Evolutionary conservation across 2,329 filamentous ascomycete species (phyloP).

Genomic region (Fusarium pseudocircinatum): DNA sequence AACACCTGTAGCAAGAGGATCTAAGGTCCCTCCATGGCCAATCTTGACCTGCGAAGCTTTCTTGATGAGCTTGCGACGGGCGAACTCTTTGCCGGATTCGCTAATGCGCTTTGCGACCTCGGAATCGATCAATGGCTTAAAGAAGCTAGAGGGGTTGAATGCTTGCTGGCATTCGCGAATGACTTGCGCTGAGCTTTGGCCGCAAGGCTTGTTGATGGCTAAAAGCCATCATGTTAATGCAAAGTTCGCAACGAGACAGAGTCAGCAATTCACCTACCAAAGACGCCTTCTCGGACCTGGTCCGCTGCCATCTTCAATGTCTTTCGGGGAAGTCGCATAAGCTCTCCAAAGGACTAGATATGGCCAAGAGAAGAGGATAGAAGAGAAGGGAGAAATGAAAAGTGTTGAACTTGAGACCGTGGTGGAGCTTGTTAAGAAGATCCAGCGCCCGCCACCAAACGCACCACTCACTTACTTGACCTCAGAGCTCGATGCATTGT

Average conservation of each 20-base stretch:
- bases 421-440: conserved; percentile 30
- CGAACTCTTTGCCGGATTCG: conserved; percentile 68
- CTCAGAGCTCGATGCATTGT: conserved; percentile 7
- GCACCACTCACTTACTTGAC: not conserved
- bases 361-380: conserved; percentile 4
- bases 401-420: conserved; percentile 3
- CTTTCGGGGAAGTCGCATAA: conserved; percentile 47
- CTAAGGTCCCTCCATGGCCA: conserved; percentile 94
- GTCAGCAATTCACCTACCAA: conserved; percentile 56
- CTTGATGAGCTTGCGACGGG: conserved; percentile 66
- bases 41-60: conserved; percentile 82
- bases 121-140: conserved; percentile 78
- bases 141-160: conserved; percentile 83
- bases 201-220: conserved; percentile 94
- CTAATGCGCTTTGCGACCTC: conserved; percentile 65
- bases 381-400: conserved; percentile 10
- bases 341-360: conserved; percentile 17
- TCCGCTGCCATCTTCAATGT: conserved; percentile 63
- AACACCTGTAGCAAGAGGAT: conserved; percentile 92
- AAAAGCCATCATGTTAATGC: conserved; percentile 23
- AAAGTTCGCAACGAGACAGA: conserved; percentile 1
- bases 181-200: conserved; percentile 88
- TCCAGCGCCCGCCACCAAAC: conserved; percentile 23
- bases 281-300: conserved; percentile 65
- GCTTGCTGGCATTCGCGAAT: conserved; percentile 86